Conservation (phyloP, 805 yeast genomes). For the Kodamaea sagamina region DNA sequence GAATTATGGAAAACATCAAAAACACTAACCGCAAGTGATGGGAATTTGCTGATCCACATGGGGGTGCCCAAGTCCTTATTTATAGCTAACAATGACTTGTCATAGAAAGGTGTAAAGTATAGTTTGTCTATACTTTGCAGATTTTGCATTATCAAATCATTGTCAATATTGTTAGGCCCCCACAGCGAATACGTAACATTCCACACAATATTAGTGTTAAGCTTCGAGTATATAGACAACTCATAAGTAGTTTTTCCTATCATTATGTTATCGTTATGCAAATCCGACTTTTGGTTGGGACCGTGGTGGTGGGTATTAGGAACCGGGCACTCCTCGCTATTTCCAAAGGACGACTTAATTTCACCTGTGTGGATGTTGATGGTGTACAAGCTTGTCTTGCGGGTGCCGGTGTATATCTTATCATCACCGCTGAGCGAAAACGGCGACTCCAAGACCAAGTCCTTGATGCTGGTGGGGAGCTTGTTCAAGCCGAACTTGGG, state of each 20-base stretch:
- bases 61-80: conserved; percentile 69
- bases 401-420: conserved; percentile 83
- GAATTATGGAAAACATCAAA: conserved; percentile 64
- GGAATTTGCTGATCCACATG: conserved; percentile 75
- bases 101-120: conserved; percentile 82
- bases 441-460: conserved; percentile 80
- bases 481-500: conserved; percentile 73
- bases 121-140: conserved; percentile 66
- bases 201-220: conserved; percentile 63
- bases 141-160: conserved; percentile 49
- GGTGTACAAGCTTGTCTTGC: conserved; percentile 73
- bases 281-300: conserved; percentile 15
- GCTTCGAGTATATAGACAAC: conserved; percentile 72
- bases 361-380: conserved; percentile 76
- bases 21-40: conserved; percentile 71
- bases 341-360: conserved; percentile 67
- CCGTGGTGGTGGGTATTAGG: conserved; percentile 26
- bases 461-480: conserved; percentile 77
- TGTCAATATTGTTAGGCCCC: conserved; percentile 89
- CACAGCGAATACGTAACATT: conserved; percentile 83
- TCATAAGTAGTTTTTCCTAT: conserved; percentile 75
- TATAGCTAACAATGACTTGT: conserved; percentile 73
- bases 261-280: conserved; percentile 41
- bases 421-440: conserved; percentile 75
- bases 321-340: conserved; percentile 37